Percentiles rank a stretch among this genome's conserved stretches.
Conservation (phyloP, 1,284 basidiomycete genomes). For the Sanghuangporus weigelae region DNA sequence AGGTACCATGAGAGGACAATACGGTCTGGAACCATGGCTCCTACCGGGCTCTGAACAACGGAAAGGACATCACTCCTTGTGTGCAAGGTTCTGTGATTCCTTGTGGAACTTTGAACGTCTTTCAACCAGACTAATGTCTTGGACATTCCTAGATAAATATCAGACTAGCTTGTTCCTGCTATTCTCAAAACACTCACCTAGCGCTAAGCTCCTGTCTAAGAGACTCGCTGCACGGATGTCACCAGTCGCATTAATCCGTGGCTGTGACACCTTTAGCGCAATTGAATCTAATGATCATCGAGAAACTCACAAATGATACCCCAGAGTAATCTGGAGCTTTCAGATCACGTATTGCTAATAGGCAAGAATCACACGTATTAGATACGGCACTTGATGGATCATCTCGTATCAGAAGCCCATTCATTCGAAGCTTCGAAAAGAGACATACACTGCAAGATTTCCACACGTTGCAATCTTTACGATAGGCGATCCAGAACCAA, state of each 20-base stretch:
- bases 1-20: constrained; percentile 1
- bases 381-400: neutral
- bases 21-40: constrained; percentile 10
- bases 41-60: constrained; percentile 44
- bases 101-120: constrained; percentile 44
- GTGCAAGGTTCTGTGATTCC: constrained; percentile 28
- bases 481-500: neutral
- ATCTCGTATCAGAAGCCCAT: neutral
- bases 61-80: constrained; percentile 61
- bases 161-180: neutral
- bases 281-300: neutral
- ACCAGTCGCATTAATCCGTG: neutral
- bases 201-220: constrained; percentile 39
- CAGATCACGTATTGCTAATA: constrained; percentile 2
- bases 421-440: neutral
- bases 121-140: constrained; percentile 44
- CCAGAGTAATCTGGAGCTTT: constrained; percentile 7
- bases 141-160: constrained; percentile 38
- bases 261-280: neutral
- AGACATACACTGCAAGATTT: constrained; percentile 4
- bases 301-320: constrained; percentile 2
- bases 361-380: neutral
- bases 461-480: neutral
- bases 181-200: constrained; percentile 39
- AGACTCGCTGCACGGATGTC: constrained; percentile 58